A percentile compares a stretch with the other conserved stretches of the same genome.
Conservation (phyloP, 305 asterid species). For the Fraxinus dipetala region DNA sequence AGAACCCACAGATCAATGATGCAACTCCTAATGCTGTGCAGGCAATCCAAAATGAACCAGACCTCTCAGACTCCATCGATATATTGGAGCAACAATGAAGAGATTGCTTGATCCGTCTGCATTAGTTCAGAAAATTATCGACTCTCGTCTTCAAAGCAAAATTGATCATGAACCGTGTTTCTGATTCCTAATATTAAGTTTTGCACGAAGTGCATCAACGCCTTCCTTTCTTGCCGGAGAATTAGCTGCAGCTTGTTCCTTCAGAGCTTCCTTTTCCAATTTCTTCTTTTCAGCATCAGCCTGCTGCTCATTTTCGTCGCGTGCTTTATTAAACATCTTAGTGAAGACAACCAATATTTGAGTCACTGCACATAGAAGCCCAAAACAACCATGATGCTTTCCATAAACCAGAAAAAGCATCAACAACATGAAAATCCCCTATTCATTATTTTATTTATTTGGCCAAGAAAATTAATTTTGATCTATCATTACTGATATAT, state of each 20-base stretch:
- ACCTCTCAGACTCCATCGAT: not conserved
- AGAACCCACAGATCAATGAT: not conserved
- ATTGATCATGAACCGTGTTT: conserved; percentile 36
- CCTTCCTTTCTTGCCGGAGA: conserved; percentile 72
- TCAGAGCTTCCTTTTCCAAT: conserved; percentile 86
- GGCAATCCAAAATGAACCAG: not conserved
- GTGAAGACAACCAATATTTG: conserved; percentile 79
- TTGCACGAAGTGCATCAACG: conserved; percentile 53
- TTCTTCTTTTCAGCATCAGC: conserved; percentile 93
- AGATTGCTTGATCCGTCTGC: not conserved
- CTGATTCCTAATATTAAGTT: conserved; percentile 39
- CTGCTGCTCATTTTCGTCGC: conserved; percentile 73
- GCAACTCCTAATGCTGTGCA: not conserved
- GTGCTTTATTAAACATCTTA: conserved; percentile 77
- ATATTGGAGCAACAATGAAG: conserved; percentile 2
- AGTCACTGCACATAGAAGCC: conserved; percentile 60
- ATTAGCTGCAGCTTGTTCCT: conserved; percentile 69
- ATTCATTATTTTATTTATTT: not conserved
- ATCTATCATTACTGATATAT: not conserved
- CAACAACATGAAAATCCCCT: not conserved
- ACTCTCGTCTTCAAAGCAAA: not conserved
- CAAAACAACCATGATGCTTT: conserved; percentile 16
- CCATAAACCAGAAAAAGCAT: not conserved
- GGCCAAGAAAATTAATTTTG: conserved; percentile 17
- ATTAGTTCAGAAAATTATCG: conserved; percentile 11